Evolutionary conservation across 2,329 filamentous ascomycete species (phyloP).

Genomic region (Colletotrichum sp.): DNA sequence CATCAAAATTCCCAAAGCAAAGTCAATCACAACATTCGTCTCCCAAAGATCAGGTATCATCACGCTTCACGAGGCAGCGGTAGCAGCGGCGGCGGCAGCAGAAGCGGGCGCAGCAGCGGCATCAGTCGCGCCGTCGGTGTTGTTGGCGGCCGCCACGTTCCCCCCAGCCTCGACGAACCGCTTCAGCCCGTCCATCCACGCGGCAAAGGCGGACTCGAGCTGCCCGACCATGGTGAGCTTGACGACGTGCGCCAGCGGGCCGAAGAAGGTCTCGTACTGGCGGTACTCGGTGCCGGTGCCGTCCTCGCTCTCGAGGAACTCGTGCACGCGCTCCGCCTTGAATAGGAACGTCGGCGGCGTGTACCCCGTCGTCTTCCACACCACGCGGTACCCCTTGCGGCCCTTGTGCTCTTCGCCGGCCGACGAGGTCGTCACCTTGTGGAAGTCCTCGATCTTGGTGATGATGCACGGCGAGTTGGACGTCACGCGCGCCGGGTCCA

Average conservation of each 20-base stretch:
- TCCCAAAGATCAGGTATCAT: background rate
- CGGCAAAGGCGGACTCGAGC: slow-evolving; percentile 38
- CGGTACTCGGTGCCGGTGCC: slow-evolving; percentile 40
- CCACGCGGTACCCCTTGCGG: slow-evolving; percentile 40
- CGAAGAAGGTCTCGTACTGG: slow-evolving; percentile 53
- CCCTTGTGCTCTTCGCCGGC: slow-evolving; percentile 25
- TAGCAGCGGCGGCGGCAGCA: background rate
- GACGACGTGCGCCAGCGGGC: slow-evolving; percentile 38
- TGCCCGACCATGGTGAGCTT: slow-evolving; percentile 33
- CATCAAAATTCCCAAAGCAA: background rate
- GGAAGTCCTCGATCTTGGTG: slow-evolving; percentile 37
- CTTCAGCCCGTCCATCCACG: slow-evolving; percentile 46
- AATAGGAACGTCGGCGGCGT: slow-evolving; percentile 37
- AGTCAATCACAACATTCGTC: background rate
- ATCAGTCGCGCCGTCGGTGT: background rate
- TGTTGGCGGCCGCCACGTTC: background rate
- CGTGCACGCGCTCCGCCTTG: slow-evolving; percentile 46
- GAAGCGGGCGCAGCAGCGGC: background rate
- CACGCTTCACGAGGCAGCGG: slow-evolving; percentile 1
- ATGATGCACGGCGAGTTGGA: slow-evolving; percentile 28
- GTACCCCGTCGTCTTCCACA: slow-evolving; percentile 37
- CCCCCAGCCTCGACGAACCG: slow-evolving; percentile 27
- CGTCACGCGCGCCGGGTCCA: slow-evolving; percentile 21
- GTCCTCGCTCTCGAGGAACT: slow-evolving; percentile 35
- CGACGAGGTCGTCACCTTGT: background rate